phyloP scores from a whole-genome alignment of 75 land plant genomes.

The Pseudotsuga menziesii region DNA sequence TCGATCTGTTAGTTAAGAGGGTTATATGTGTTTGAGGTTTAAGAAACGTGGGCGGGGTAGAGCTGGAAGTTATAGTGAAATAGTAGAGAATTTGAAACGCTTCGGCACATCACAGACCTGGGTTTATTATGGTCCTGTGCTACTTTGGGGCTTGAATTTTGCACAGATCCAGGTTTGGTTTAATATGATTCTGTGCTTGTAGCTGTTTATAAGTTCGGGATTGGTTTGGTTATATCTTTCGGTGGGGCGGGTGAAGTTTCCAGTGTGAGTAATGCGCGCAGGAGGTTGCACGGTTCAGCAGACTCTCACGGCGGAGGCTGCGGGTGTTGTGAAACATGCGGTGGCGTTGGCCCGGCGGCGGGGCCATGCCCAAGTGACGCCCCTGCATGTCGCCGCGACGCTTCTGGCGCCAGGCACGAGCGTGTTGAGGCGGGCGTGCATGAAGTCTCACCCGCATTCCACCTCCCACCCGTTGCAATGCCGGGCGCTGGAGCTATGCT shows the following conservation, averaged over 20 bases:
- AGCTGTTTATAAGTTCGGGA: too few species aligned
- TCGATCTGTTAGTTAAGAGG: background rate
- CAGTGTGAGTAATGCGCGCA: slow-evolving; percentile 28
- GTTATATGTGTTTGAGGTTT: slow-evolving; percentile 5
- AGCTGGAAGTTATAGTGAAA: slow-evolving; percentile 4
- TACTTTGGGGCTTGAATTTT: too few species aligned
- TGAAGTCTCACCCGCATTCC: slow-evolving; percentile 39
- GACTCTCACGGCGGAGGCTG: slow-evolving; percentile 54
- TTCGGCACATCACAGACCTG: too few species aligned
- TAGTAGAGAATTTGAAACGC: too few species aligned
- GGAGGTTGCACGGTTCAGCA: slow-evolving; percentile 59
- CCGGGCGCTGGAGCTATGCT: slow-evolving; percentile 67
- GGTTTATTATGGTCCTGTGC: too few species aligned
- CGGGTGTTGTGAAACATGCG: slow-evolving; percentile 45
- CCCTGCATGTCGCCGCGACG: slow-evolving; percentile 63
- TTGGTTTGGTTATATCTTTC: too few species aligned
- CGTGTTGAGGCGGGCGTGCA: slow-evolving; percentile 45
- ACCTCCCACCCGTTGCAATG: slow-evolving; percentile 40
- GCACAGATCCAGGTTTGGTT: too few species aligned
- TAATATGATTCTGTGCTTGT: too few species aligned
- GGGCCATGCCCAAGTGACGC: slow-evolving; percentile 68
- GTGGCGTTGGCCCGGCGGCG: slow-evolving; percentile 39
- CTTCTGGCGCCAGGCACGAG: slow-evolving; percentile 26
- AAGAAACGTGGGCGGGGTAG: slow-evolving; percentile 8
- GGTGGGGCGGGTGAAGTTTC: too few species aligned